phyloP scores from a whole-genome alignment of 2,329 filamentous ascomycete species.

The Zymoseptoria crescenta region DNA sequence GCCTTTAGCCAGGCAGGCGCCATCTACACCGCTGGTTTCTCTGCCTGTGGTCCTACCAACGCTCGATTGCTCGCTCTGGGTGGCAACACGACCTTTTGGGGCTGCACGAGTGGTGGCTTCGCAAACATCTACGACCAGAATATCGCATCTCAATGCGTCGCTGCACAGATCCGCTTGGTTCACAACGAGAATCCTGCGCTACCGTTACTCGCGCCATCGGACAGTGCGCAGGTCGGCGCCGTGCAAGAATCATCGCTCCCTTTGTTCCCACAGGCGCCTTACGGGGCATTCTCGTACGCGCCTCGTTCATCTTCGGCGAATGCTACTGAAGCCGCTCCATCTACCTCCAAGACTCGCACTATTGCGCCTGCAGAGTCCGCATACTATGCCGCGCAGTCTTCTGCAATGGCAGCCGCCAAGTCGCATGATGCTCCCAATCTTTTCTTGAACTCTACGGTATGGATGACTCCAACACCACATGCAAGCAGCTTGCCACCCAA shows the following conservation, averaged over 20 bases:
- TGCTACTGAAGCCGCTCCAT: background rate
- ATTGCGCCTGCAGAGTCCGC: background rate
- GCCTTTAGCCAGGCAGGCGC: slow-evolving; percentile 57
- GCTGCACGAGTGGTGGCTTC: slow-evolving; percentile 67
- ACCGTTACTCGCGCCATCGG: background rate
- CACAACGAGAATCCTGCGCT: background rate
- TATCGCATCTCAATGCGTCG: background rate
- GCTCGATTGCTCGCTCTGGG: slow-evolving; percentile 64
- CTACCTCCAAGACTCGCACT: background rate
- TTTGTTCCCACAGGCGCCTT: background rate
- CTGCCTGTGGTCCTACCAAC: slow-evolving; percentile 45
- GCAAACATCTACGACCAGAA: slow-evolving; percentile 69
- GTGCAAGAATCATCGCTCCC: background rate
- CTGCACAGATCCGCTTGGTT: background rate
- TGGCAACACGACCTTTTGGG: slow-evolving; percentile 58
- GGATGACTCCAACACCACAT: background rate
- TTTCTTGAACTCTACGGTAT: background rate
- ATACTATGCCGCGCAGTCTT: background rate
- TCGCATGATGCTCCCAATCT: background rate
- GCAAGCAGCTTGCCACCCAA: no score
- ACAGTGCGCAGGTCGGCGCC: background rate
- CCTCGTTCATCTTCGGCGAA: background rate
- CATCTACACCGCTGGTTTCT: slow-evolving; percentile 67
- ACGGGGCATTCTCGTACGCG: background rate
- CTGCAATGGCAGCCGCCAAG: background rate